Percentiles rank a stretch among this genome's conserved stretches.
phyloP scores from a whole-genome alignment of 345 rosid species.

The Eucalyptus urophylla region DNA sequence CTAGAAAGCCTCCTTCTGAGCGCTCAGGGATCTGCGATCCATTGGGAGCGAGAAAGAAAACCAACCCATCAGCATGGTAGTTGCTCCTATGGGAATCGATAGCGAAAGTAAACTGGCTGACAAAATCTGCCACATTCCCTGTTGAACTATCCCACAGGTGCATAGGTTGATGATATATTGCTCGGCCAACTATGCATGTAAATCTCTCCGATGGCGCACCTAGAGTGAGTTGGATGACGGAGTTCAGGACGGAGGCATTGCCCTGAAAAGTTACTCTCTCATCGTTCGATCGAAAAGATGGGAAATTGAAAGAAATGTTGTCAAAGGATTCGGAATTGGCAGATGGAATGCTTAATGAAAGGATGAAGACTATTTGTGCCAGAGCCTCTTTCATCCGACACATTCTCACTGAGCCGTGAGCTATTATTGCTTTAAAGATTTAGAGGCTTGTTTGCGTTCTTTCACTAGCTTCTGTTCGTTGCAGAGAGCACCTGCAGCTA shows the following conservation, averaged over 20 bases:
- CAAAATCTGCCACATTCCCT: constrained; percentile 1
- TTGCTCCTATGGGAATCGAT: background rate
- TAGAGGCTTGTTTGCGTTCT: background rate
- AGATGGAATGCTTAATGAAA: background rate
- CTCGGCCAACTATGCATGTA: background rate
- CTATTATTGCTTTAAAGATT: background rate
- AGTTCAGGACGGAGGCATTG: background rate
- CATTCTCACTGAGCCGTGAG: background rate
- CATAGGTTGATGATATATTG: background rate
- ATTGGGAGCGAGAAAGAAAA: constrained; percentile 1
- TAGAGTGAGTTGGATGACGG: background rate
- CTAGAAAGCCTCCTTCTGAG: background rate
- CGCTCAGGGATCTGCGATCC: background rate
- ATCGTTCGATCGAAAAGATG: background rate
- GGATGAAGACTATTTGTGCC: background rate
- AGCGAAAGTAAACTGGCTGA: constrained; percentile 2
- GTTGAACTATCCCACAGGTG: constrained; percentile 7
- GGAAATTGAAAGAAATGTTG: background rate
- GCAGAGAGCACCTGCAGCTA: background rate
- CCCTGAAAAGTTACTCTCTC: background rate
- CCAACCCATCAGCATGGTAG: background rate
- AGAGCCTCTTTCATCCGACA: background rate
- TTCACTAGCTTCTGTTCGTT: background rate
- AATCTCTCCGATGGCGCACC: background rate
- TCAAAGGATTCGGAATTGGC: background rate